Evolutionary conservation across 345 rosid genomes (phyloP).

Genomic region (Xanthoceras sorbifolium): DNA sequence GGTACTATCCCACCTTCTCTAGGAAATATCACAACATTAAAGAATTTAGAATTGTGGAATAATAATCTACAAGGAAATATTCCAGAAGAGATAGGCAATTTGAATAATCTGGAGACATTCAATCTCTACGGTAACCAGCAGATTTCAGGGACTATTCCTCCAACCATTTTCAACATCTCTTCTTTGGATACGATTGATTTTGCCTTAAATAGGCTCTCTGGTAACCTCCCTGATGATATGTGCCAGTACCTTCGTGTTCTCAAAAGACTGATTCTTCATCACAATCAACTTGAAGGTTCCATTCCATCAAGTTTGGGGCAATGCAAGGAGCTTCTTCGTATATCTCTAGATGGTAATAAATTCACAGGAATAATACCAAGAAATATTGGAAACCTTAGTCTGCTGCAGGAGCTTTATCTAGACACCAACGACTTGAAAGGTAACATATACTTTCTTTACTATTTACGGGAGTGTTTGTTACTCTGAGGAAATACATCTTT

Average conservation of each 20-base stretch:
- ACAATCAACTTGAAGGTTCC: background rate
- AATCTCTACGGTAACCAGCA: background rate
- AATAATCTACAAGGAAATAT: background rate
- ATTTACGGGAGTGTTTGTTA: background rate
- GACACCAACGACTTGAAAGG: background rate
- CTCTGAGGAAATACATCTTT: background rate
- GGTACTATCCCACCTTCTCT: constrained; percentile 10
- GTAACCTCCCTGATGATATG: background rate
- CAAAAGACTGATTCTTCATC: background rate
- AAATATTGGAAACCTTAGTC: background rate
- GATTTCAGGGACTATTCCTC: background rate
- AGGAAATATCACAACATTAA: background rate
- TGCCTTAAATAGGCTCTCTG: background rate
- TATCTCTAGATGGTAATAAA: constrained; percentile 2
- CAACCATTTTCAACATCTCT: background rate
- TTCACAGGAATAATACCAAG: constrained; percentile 17
- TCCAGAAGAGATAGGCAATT: background rate
- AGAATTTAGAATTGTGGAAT: no score
- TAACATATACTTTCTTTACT: background rate
- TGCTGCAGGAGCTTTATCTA: constrained; percentile 1
- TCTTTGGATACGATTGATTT: no score
- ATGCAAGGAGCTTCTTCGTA: background rate
- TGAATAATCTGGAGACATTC: background rate
- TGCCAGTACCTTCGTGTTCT: background rate
- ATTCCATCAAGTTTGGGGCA: constrained; percentile 1